Evolutionary conservation across 2,329 filamentous ascomycete genomes (phyloP), one percentile per base, ranked within the genome.

Genomic region (Diaporthe sp.): DNA sequence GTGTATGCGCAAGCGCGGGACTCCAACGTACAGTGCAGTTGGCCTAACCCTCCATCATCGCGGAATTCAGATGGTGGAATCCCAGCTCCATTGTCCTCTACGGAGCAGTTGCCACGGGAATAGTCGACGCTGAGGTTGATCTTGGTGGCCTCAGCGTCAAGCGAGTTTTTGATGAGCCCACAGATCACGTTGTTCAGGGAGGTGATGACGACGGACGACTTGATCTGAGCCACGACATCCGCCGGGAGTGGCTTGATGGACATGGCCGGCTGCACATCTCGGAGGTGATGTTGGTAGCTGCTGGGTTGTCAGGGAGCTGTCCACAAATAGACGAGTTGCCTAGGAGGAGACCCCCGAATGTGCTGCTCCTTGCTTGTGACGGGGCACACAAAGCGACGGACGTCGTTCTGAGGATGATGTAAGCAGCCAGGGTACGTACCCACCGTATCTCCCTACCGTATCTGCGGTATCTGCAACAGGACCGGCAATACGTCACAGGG

Each of bases 21-120:
- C n/a, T 51, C 34, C 37, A 9, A 85, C 91, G 80, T 85, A 96
- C 94, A 91, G 82, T 97, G 90, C 70, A 91, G 85, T 83, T 92
- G 94, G 34, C 92, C 94, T 25, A 98, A 86, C 0, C 94, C 93
- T 6, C 95, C 95, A 61, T 85, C 82, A 3, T 90, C 86, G n/a
- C 81, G 81, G 79, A 98, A 98, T 79, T 98, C 96, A 2, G 83
- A 81, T 1, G 94, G 90, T 1, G 87, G 82, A 61, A 99, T 97
- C 0, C 97, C 97, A 22, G 86, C 74, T 1, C 97, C 97, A 84
- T 98, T 90, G 82, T 99, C 97, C 81, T 98, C 94, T 7, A 98
- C 90, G 0, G 89, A 88, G 83, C 96, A 98, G 79, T 90, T 91
- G 7, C 95, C 96, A 34, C 93, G 92, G 72, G 85, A 83, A 81